Conservation (phyloP, 495 filamentous ascomycete species). For the Neurospora tetrasperma region DNA sequence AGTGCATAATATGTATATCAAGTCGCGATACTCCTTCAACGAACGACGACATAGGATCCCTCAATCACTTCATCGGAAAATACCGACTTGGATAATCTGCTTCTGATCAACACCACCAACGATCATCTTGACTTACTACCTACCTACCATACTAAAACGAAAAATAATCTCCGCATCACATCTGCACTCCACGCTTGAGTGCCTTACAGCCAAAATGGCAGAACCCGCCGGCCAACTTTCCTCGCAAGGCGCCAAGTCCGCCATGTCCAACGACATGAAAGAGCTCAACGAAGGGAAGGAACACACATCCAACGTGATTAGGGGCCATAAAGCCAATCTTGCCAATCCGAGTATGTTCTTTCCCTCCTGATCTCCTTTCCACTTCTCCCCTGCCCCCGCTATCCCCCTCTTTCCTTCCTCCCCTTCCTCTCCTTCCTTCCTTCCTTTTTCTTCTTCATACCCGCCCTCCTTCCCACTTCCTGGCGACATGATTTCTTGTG, state of each 20-base stretch:
- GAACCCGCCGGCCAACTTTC: conserved; percentile 9
- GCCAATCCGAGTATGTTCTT: conserved; percentile 13
- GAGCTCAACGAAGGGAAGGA: conserved; percentile 28
- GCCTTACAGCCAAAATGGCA: background rate
- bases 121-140: background rate
- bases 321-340: conserved; percentile 23
- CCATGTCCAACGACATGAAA: conserved; percentile 31
- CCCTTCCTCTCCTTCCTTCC: background rate
- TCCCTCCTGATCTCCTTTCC: background rate
- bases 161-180: background rate
- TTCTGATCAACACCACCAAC: background rate
- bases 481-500: too few species aligned
- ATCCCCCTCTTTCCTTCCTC: background rate
- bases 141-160: background rate
- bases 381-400: too few species aligned
- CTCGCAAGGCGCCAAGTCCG: conserved; percentile 28
- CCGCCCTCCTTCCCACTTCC: too few species aligned
- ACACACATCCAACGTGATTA: conserved; percentile 19
- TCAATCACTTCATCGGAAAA: background rate
- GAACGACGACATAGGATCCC: background rate
- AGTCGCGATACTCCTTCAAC: background rate
- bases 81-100: too few species aligned
- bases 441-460: background rate
- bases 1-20: background rate
- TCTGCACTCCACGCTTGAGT: background rate